A percentile compares a stretch with the other conserved stretches of the same genome.
Conservation (phyloP, 2,329 filamentous ascomycete species). For the Rhynchosporium graminicola region DNA sequence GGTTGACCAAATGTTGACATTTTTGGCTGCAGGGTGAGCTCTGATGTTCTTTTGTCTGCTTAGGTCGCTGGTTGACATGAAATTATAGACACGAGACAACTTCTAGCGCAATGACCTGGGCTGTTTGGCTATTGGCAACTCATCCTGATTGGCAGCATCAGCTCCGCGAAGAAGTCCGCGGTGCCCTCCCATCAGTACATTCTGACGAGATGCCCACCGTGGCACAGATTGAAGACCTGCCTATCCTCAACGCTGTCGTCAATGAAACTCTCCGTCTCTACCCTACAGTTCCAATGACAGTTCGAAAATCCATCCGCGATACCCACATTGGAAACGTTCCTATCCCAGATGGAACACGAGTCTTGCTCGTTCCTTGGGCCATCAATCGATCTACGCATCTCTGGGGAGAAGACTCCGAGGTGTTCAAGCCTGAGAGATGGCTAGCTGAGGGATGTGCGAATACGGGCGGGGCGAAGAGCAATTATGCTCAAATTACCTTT, state of each 20-base stretch:
- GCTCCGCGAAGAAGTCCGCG: slow-evolving; percentile 60
- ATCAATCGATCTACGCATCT: slow-evolving; percentile 56
- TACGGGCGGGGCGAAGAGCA: slow-evolving; percentile 70
- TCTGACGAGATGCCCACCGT: slow-evolving; percentile 34
- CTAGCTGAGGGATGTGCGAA: slow-evolving; percentile 36
- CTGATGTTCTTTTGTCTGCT: background rate
- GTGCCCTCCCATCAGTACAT: slow-evolving; percentile 45
- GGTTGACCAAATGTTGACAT: slow-evolving; percentile 85
- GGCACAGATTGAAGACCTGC: slow-evolving; percentile 60
- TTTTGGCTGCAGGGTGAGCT: slow-evolving; percentile 68
- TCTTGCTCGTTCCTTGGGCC: slow-evolving; percentile 56
- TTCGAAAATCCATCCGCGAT: slow-evolving; percentile 58
- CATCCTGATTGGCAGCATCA: slow-evolving; percentile 57
- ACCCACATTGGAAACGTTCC: slow-evolving; percentile 56
- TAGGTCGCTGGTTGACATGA: too few relatives aligned
- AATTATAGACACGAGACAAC: slow-evolving; percentile 69
- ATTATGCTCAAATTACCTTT: slow-evolving; percentile 80
- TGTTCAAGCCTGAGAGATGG: slow-evolving; percentile 64
- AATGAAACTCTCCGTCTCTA: slow-evolving; percentile 69
- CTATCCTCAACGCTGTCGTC: slow-evolving; percentile 66
- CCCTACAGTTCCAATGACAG: slow-evolving; percentile 65
- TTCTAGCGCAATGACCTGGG: slow-evolving; percentile 71
- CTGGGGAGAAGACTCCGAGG: slow-evolving; percentile 61
- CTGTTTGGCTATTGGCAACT: slow-evolving; percentile 60
- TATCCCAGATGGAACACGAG: slow-evolving; percentile 58